Evolutionary conservation across 1,139 yeast species (phyloP).

Genomic region (Taiozyma sp.): DNA sequence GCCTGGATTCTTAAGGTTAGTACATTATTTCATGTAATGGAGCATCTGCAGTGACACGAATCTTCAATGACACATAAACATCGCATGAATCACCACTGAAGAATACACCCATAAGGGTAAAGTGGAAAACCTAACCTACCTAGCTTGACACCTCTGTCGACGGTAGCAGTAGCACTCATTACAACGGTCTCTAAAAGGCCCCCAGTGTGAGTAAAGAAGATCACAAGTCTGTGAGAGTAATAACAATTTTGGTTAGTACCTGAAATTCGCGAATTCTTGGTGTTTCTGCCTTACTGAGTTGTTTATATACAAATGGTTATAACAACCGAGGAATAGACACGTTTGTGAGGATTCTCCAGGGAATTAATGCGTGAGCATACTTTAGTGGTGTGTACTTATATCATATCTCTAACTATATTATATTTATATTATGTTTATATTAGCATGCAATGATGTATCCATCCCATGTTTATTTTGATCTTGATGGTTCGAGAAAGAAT

Average conservation of each 20-base stretch:
- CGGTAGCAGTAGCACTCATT: neutral
- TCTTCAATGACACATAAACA: neutral
- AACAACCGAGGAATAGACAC: too few relatives aligned
- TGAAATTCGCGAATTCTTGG: neutral
- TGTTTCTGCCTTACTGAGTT: too few relatives aligned
- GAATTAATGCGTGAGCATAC: too few relatives aligned
- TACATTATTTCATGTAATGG: neutral
- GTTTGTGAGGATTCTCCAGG: too few relatives aligned
- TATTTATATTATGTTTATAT: too few relatives aligned
- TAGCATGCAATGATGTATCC: too few relatives aligned
- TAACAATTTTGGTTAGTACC: neutral
- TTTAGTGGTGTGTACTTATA: too few relatives aligned
- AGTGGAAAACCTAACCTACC: neutral
- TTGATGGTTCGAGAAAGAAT: too few relatives aligned
- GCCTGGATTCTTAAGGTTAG: slow-evolving; percentile 4
- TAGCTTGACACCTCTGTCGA: neutral
- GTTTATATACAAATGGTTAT: too few relatives aligned
- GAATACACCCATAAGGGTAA: neutral
- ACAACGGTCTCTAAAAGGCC: neutral
- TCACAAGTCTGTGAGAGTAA: too few relatives aligned
- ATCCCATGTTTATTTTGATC: too few relatives aligned
- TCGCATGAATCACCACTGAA: neutral
- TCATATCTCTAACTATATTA: too few relatives aligned
- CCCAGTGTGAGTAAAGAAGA: neutral
- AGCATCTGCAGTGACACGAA: neutral